Evolutionary conservation across 306 rosid species (phyloP).

Genomic region (Sphenostylis stenocarpa): DNA sequence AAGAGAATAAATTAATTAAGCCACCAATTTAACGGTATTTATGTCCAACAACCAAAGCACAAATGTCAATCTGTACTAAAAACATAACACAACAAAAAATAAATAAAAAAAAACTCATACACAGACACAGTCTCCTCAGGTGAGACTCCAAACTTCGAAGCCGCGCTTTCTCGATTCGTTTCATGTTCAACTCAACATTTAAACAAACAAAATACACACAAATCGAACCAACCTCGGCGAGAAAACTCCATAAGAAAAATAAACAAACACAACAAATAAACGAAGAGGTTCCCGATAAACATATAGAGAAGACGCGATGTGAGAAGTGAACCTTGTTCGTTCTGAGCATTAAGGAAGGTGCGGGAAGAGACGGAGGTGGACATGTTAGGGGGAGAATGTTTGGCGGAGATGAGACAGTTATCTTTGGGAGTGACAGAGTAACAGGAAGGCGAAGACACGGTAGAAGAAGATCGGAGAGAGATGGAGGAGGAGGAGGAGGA

Average conservation of each 20-base stretch:
- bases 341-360: constrained; percentile 43
- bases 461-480: constrained; percentile 15
- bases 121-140: neutral
- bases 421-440: constrained; percentile 25
- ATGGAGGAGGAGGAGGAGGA: neutral
- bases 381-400: constrained; percentile 17
- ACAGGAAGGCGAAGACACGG: neutral
- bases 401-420: neutral
- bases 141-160: neutral
- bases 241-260: neutral
- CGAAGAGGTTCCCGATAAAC: neutral
- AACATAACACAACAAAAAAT: neutral
- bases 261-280: neutral
- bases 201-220: neutral
- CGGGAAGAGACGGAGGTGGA: constrained; percentile 40
- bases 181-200: neutral
- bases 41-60: constrained; percentile 22
- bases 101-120: neutral
- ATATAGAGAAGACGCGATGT: neutral
- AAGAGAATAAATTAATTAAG: neutral
- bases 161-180: neutral
- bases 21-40: neutral
- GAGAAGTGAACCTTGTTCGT: constrained; percentile 42
- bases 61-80: neutral
- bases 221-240: neutral